Evolutionary conservation across 306 rosid genomes (phyloP), one percentile per base, ranked within the genome.

Genomic region (Cucurbita pepo): DNA sequence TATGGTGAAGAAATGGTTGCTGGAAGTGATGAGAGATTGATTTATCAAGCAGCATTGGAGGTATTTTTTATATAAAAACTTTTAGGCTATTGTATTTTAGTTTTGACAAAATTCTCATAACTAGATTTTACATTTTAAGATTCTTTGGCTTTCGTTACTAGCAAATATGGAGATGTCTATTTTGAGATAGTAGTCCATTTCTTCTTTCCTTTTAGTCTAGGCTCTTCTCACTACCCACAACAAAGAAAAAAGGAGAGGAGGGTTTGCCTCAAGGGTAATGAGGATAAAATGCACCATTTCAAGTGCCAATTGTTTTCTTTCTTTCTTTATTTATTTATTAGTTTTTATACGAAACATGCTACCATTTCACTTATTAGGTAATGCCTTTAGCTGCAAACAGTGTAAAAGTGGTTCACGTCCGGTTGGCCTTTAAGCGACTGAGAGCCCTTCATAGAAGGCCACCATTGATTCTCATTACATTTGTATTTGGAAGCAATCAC

Each of bases 1-100:
- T 71, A 58, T 74, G 91, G 81, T 21, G 99, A 89, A 82, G 95
- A 89, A 71, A 81, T 81, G 86, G 85, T 67, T 72, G 36, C 91
- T 53, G 96, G 19, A 63, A 85, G 59, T 75, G 99, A 94, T 8
- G 96, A 94, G 81, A 91, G 96, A 75, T 79, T 87, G 76, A 80
- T 94, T 82, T 91, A 91, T 82, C 90, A 91, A 82, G 99, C 99
- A 19, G 95, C 97, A 47, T 76, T 94, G 59, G 79, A 89, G 97
- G 99, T 94, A 85, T 59, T 56, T 56, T 52, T 50, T 6, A 10
- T 19, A 22, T 51, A 48, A 19, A 11, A 11, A n/a, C 25, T 40
- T 72, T 13, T 47, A 21, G 38, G 36, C 30, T 21, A 47, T 43
- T 65, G 50, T 48, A 64, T 64, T 80, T 22, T 65, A 56, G 67